These are phyloP conservation scores for Crithidia thermophila DNA, from an alignment of 208 protist genomes.

Conservation along the genomic window DNA sequence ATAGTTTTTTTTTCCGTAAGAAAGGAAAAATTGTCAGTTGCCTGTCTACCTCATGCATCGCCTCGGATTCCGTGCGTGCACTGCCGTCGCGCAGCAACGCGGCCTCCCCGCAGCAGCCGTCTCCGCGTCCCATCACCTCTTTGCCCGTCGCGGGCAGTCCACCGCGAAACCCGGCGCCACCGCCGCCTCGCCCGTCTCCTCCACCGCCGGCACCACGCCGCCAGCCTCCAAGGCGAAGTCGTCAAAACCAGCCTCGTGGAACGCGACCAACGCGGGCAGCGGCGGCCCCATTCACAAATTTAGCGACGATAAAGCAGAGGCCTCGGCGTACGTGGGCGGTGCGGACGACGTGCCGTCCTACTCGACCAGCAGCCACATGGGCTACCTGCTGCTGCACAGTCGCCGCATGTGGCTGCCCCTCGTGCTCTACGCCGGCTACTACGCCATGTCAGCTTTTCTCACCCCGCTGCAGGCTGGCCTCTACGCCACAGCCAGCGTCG, in stretches of 20 bases:
- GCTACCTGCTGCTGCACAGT: constrained; percentile 65
- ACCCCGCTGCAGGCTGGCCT: constrained; percentile 34
- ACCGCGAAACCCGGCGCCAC: no score
- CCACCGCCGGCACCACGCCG: no score
- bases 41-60: no score
- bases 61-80: no score
- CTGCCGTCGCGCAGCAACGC: no score
- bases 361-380: constrained; percentile 47
- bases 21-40: no score
- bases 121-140: no score
- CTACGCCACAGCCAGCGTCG: constrained; percentile 51
- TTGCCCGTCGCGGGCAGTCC: no score
- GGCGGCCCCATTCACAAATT: constrained; percentile 65
- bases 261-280: background rate
- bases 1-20: no score
- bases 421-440: constrained; percentile 47
- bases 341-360: constrained; percentile 65
- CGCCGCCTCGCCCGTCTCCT: no score
- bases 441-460: constrained; percentile 29
- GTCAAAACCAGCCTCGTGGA: background rate
- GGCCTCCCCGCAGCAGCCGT: no score
- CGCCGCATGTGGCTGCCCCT: constrained; percentile 71
- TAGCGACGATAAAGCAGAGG: constrained; percentile 63
- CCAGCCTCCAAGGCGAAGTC: constrained; percentile 8
- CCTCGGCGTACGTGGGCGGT: constrained; percentile 48